Percentiles rank a stretch among this genome's conserved stretches.
These are phyloP conservation scores for Globisporangium cylindrosporum DNA, from an alignment of 352 stramenopile genomes.

Conservation along the genomic window DNA sequence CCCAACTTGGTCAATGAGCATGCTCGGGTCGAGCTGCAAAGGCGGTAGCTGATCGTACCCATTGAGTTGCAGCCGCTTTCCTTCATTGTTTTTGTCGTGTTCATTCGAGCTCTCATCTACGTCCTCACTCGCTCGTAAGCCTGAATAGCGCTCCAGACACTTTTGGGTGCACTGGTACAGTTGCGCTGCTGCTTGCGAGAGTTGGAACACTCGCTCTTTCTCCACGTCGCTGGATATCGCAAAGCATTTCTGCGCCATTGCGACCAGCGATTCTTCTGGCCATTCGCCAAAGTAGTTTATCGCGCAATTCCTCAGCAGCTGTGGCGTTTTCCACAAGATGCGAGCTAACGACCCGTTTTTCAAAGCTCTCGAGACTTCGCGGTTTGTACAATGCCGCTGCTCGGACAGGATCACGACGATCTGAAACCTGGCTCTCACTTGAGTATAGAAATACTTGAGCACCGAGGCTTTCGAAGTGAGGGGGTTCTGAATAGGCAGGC, in stretches of 20 bases:
- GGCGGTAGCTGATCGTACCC: constrained; percentile 11
- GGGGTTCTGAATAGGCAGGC: background rate
- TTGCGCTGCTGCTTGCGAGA: constrained; percentile 37
- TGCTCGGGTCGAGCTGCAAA: constrained; percentile 33
- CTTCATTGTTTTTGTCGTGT: background rate
- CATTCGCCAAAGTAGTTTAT: constrained; percentile 45
- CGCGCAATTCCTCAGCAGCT: constrained; percentile 37
- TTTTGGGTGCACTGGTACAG: constrained; percentile 33
- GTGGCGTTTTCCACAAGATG: constrained; percentile 40
- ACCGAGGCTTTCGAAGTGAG: constrained; percentile 48
- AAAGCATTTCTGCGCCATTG: constrained; percentile 47
- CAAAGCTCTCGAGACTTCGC: no score
- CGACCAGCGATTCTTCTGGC: constrained; percentile 36
- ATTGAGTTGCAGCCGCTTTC: background rate
- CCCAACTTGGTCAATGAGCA: constrained; percentile 57
- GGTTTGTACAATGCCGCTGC: background rate
- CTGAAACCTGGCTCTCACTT: constrained; percentile 45
- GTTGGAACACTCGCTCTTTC: constrained; percentile 28
- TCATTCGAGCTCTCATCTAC: background rate
- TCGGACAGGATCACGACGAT: constrained; percentile 45
- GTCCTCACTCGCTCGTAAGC: background rate
- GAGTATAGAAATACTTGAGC: constrained; percentile 43
- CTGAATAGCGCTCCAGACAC: constrained; percentile 8
- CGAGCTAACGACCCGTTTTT: constrained; percentile 1
- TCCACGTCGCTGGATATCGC: constrained; percentile 18